Percentiles rank a stretch among this genome's conserved stretches.
Evolutionary conservation across 345 rosid species (phyloP).

Genomic region (Atalantia buxifolia): DNA sequence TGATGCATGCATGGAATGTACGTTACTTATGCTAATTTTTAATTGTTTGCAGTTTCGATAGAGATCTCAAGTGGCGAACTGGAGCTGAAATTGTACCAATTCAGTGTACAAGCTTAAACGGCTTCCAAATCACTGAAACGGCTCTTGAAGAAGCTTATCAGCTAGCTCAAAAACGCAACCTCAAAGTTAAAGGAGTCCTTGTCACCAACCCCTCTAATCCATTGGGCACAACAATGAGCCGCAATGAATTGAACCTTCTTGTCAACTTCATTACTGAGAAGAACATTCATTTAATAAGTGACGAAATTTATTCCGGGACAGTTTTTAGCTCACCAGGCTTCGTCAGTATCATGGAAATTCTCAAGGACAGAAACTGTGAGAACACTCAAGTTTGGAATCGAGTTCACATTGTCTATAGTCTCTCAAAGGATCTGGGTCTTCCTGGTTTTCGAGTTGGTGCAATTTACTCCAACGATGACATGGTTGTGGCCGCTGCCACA

Average conservation of each 20-base stretch:
- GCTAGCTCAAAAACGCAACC: slow-evolving; percentile 53
- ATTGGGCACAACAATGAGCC: slow-evolving; percentile 61
- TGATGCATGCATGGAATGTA: slow-evolving; percentile 17
- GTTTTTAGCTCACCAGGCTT: slow-evolving; percentile 66
- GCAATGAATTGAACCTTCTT: slow-evolving; percentile 61
- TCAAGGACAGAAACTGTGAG: slow-evolving; percentile 48
- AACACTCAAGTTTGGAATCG: slow-evolving; percentile 45
- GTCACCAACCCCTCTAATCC: slow-evolving; percentile 88
- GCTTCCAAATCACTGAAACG: slow-evolving; percentile 51
- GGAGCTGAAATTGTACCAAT: slow-evolving; percentile 61
- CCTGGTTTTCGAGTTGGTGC: slow-evolving; percentile 91
- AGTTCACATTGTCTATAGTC: slow-evolving; percentile 71
- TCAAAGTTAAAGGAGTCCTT: slow-evolving; percentile 73
- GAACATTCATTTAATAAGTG: slow-evolving; percentile 67
- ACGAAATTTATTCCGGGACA: slow-evolving; percentile 81
- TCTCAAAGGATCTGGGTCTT: slow-evolving; percentile 76
- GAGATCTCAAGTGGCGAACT: slow-evolving; percentile 76
- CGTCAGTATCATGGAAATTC: slow-evolving; percentile 61
- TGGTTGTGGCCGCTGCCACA: slow-evolving; percentile 68
- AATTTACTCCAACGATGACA: slow-evolving; percentile 67
- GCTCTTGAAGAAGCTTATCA: slow-evolving; percentile 67
- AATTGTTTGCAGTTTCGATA: slow-evolving; percentile 52
- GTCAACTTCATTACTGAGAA: slow-evolving; percentile 55
- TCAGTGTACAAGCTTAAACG: slow-evolving; percentile 52
- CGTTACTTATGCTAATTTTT: slow-evolving; percentile 20